Evolutionary conservation across 106 monocot species (phyloP), one percentile per base, ranked within the genome.

Genomic region (Triglochin maritima): DNA sequence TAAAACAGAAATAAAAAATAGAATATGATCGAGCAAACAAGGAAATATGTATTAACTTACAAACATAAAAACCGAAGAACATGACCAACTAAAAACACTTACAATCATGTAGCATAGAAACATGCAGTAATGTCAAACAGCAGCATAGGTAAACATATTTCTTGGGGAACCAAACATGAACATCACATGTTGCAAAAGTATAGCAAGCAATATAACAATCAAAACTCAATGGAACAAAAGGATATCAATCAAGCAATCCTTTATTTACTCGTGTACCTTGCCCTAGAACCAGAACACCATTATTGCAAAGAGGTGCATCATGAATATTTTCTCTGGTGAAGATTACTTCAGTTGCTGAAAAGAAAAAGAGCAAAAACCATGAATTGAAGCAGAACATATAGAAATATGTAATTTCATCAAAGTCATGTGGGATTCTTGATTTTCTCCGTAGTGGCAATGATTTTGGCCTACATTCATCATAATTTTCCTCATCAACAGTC

Each of bases 281-380:
- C 71, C 81, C 79, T 63, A 86, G 83, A 71, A 89, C 57, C 50
- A 93, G 63, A 77, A 81, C 64, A 64, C 83, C 63, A 81, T 70
- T 82, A 41, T 72, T 67, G 68, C 83, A 72, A 55, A 86, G 66
- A 69, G 88, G 70, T 5, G 84, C 76, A 68, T 93, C 83, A 65
- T 78, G 79, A 69, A 93, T 74, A 69, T 78, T 89, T 79, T 81
- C 93, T 43, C 81, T 81, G 3, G 77, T 75, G 76, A 93, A 93
- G 41, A 89, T 81, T 64, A 84, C 78, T 79, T 76, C 81, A 59
- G 65, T 71, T 70, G 75, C 93, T 93, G 69, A 41, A 77, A 72
- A 63, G 9, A 63, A 46, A 13, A 9, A 7, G 46, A 44, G 46
- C 44, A 46, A 46, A 52, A 52, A 8, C 29, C 29, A 29, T 29